phyloP scores from a whole-genome alignment of 2,329 filamentous ascomycete genomes.

The Colletotrichum lentis region DNA sequence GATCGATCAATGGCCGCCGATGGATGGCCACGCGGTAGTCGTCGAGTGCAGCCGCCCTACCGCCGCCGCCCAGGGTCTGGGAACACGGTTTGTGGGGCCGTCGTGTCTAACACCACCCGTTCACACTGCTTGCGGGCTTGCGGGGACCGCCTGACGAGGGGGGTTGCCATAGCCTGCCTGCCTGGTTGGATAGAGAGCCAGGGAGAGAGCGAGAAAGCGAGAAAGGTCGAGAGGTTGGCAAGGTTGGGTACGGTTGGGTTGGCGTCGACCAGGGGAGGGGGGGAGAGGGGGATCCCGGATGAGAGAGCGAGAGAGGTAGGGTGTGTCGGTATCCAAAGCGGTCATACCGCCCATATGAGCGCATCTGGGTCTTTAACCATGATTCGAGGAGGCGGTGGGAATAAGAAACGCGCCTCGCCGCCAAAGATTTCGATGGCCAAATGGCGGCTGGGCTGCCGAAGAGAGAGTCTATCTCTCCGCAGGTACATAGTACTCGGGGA shows the following conservation, averaged over 20 bases:
- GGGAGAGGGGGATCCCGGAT: neutral
- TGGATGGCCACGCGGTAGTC: constrained; percentile 37
- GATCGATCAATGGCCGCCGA: constrained; percentile 30
- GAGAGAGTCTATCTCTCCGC: neutral
- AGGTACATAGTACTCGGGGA: no score
- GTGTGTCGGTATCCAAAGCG: neutral
- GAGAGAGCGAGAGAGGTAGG: neutral
- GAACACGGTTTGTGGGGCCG: constrained; percentile 38
- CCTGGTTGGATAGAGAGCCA: constrained; percentile 21
- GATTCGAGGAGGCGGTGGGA: constrained; percentile 32
- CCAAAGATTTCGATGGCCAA: constrained; percentile 33
- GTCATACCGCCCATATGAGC: constrained; percentile 7
- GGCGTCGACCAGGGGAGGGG: constrained; percentile 18
- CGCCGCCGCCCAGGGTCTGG: constrained; percentile 32
- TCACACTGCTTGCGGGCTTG: constrained; percentile 22
- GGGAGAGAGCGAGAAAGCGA: constrained; percentile 2
- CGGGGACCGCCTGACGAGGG: constrained; percentile 32
- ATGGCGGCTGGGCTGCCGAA: constrained; percentile 20
- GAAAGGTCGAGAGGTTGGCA: constrained; percentile 4
- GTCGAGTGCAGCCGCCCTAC: constrained; percentile 38
- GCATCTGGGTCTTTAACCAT: constrained; percentile 34
- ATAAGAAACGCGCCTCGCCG: constrained; percentile 31
- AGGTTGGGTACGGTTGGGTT: constrained; percentile 25
- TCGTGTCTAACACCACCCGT: constrained; percentile 23
- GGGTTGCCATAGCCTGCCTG: constrained; percentile 26